These are phyloP conservation scores for Penicillium cosmopolitanum DNA, from an alignment of 495 filamentous ascomycete genomes.

Conservation along the genomic window DNA sequence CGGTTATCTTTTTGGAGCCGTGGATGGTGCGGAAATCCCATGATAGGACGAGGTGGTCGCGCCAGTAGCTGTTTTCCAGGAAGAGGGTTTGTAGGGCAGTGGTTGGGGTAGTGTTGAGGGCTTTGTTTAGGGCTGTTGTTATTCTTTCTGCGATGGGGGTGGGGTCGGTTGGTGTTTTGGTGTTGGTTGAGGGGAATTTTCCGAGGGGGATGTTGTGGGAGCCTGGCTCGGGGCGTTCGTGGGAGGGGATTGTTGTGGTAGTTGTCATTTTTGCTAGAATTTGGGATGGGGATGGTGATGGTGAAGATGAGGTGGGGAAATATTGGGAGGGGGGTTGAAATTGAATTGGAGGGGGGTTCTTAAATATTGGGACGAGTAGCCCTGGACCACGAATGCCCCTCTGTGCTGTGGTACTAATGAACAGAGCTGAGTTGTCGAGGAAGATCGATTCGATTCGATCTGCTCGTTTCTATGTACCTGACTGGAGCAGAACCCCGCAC, in stretches of 20 bases:
- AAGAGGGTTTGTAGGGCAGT: slow-evolving; percentile 43
- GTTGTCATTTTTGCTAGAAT: not conserved
- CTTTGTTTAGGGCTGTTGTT: slow-evolving; percentile 52
- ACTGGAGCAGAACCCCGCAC: too few species aligned
- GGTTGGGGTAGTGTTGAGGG: slow-evolving; percentile 38
- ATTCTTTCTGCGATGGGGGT: slow-evolving; percentile 45
- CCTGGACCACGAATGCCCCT: too few species aligned
- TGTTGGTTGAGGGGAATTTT: slow-evolving; percentile 35
- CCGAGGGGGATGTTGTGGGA: slow-evolving; percentile 55
- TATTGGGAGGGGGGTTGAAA: too few species aligned
- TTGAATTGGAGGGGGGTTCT: too few species aligned
- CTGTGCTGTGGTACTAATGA: too few species aligned
- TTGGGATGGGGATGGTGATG: too few species aligned
- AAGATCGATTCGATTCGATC: too few species aligned
- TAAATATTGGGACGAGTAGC: too few species aligned
- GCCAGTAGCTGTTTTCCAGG: slow-evolving; percentile 50
- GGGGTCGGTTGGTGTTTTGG: slow-evolving; percentile 40
- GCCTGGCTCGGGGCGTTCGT: slow-evolving; percentile 61
- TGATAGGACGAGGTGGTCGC: slow-evolving; percentile 46
- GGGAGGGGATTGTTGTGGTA: slow-evolving; percentile 37
- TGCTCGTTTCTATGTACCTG: too few species aligned
- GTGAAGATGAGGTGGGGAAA: not conserved
- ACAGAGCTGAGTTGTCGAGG: too few species aligned
- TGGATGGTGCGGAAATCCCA: slow-evolving; percentile 53
- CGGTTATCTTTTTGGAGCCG: slow-evolving; percentile 56